These are phyloP conservation scores for Oropetium thomaeum DNA, from an alignment of 176 grass and related monocot genomes.

Conservation along the genomic window DNA sequence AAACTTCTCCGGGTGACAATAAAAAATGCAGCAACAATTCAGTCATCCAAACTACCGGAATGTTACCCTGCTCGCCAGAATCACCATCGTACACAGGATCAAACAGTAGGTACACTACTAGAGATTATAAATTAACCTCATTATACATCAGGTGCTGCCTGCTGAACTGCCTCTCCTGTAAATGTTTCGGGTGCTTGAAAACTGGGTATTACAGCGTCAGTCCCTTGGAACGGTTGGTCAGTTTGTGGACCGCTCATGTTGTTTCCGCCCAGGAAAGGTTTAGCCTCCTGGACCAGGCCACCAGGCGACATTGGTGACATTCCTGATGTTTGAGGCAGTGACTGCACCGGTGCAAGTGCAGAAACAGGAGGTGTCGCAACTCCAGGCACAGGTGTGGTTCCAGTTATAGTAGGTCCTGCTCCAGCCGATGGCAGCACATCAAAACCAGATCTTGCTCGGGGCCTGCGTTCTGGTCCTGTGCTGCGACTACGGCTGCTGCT, in stretches of 20 bases:
- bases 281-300: conserved; percentile 27
- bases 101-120: not conserved
- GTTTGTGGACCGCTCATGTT: not conserved
- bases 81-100: not conserved
- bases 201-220: conserved; percentile 1
- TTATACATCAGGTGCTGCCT: conserved; percentile 45
- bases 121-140: not conserved
- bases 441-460: conserved; percentile 56
- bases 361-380: not conserved
- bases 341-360: not conserved
- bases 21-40: not conserved
- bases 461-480: conserved; percentile 34
- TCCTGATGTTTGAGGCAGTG: conserved; percentile 12
- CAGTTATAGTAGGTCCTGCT: conserved; percentile 28
- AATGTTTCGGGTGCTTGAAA: conserved; percentile 34
- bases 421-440: conserved; percentile 49
- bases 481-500: conserved; percentile 53
- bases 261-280: not conserved
- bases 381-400: conserved; percentile 6
- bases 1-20: not conserved
- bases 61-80: not conserved
- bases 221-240: conserved; percentile 21
- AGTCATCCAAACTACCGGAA: not conserved
- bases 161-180: conserved; percentile 18
- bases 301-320: conserved; percentile 57